A percentile compares a stretch with the other conserved stretches of the same genome.
Evolutionary conservation across 345 rosid genomes (phyloP).

Genomic region (Brassica juncea): DNA sequence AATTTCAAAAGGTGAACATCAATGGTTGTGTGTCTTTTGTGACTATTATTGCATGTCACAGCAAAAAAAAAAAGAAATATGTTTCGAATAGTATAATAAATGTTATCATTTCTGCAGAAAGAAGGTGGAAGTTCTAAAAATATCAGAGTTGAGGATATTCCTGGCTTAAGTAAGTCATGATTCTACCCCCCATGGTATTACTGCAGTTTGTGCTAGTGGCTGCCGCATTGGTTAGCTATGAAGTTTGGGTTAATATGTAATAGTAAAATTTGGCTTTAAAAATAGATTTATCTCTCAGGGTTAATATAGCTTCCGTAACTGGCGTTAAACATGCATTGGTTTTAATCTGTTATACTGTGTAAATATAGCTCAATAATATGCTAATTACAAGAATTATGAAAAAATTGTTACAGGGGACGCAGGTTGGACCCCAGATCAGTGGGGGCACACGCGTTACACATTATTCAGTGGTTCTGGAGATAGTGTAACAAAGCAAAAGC

Average conservation of each 20-base stretch:
- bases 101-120: constrained; percentile 51
- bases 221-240: constrained; percentile 1
- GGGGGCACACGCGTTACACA: constrained; percentile 87
- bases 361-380: background rate
- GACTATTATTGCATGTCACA: constrained; percentile 13
- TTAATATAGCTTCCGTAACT: background rate
- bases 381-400: constrained; percentile 15
- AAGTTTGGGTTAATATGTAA: background rate
- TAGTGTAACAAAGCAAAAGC: constrained; percentile 63
- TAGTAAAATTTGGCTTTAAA: background rate
- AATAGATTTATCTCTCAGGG: background rate
- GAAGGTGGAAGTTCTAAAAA: constrained; percentile 83
- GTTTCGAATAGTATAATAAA: constrained; percentile 10
- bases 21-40: constrained; percentile 1
- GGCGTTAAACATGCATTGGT: background rate
- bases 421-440: constrained; percentile 98
- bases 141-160: constrained; percentile 84
- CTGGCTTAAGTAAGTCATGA: constrained; percentile 82
- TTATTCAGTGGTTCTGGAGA: constrained; percentile 57
- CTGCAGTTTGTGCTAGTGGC: constrained; percentile 13
- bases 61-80: background rate
- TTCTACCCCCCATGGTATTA: background rate
- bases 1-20: constrained; percentile 75
- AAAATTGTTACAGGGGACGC: constrained; percentile 68
- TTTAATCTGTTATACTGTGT: background rate